Evolutionary conservation across 352 stramenopile species (phyloP), one percentile per base, ranked within the genome.

Genomic region (Globisporangium orthogonon): DNA sequence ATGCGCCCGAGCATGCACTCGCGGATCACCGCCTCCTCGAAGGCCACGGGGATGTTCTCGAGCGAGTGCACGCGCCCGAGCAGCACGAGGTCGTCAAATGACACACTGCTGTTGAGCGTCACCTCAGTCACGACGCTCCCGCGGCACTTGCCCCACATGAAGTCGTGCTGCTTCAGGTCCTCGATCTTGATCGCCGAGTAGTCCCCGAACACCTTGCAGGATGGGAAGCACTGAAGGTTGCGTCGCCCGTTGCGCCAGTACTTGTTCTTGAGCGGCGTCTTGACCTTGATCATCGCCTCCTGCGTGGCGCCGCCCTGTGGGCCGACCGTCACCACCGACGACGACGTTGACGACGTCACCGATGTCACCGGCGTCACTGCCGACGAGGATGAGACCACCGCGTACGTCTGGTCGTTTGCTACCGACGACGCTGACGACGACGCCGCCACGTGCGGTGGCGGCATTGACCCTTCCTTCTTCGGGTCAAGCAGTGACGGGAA

Each of bases 221-320:
- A 83, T 33, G 86, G 86, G 62, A 96, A 96, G 66, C 86, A 96
- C 69, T 96, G 86, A 15, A 96, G 66, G 58, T 96, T 96, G 54
- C 86, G 86, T n/a, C 86, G 82, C 28, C 86, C 86, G 57, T 96
- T 96, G 50, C 86, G 75, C 85, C 86, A 96, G 67, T 96, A 96
- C 71, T 95, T 95, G 67, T 75, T 72, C 61, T 93, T 91, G 15
- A 95, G 63, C 33, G 74, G 70, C 6, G 86, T 92, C 67, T 91
- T 93, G 49, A 94, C 79, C 65, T 91, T 91, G 76, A 94, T 91
- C 73, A 94, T 83, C 15, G 81, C 81, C 61, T 94, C 83, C 53
- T 91, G 80, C 1, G 67, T 61, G 4, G 82, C 70, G 18, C 71
- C 69, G 3, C 61, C 62, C 41, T 35, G 62, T 31, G 44, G 37